Evolutionary conservation across 305 asterid genomes (phyloP), one percentile per base, ranked within the genome.

Genomic region (Coffea humblotiana): DNA sequence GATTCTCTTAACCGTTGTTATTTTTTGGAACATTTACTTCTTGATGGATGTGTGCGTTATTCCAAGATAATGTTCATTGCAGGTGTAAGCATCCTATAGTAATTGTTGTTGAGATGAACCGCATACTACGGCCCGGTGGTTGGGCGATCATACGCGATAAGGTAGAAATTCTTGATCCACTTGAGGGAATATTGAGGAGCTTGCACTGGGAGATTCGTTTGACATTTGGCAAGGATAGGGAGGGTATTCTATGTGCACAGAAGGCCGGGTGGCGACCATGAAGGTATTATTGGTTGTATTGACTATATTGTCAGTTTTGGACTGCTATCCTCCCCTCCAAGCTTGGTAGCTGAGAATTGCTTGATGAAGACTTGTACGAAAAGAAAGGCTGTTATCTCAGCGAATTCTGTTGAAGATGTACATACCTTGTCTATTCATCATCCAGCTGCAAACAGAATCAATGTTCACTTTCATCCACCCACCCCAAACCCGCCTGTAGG

Each of bases 101-200:
- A 27, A 92, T 92, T 65, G 91, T 91, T 11, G 93, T 92, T 2
- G 99, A 95, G 91, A 95, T 93, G 98, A 96, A 95, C 71, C 92
- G 98, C 35, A 83, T 93, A 58, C 81, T 94, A 67, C 87, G 99
- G 82, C 98, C 99, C 0, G 92, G 94, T 40, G 98, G 99, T 64
- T 95, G 98, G 98, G 97, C 86, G 75, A 89, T 95, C 58, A 79
- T 95, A 48, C 94, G 99, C 4, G 98, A 95, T 86, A 93, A 90
- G 85, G 88, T 89, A 21, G 98, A 91, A 80, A 90, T 95, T 80
- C 93, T 95, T 2, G 97, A 95, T 82, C 91, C 97, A 3, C 78
- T 95, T 0, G 98, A 93, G 87, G 88, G 84, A 54, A 92, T 95
- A 74, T 85, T 95, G 64, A 89, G 89, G 78, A 87, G 96, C 83